phyloP scores from a whole-genome alignment of 2,329 filamentous ascomycete species.

The Penicillium sp. region DNA sequence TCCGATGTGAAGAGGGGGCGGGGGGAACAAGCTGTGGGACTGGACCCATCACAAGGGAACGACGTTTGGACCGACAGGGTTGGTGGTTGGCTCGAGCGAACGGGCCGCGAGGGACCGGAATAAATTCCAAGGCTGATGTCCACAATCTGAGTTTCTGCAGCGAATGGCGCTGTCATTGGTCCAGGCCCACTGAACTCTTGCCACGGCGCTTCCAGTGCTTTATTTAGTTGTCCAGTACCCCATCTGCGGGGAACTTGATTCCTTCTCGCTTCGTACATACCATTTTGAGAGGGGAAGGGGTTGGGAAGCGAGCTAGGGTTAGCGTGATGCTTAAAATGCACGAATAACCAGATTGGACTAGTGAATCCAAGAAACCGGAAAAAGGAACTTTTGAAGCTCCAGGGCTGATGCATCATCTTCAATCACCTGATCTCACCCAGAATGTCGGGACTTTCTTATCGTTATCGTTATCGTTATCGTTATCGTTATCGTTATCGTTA shows the following conservation, averaged over 20 bases:
- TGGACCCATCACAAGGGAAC: slow-evolving; percentile 11
- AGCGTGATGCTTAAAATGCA: not conserved
- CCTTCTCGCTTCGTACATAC: not conserved
- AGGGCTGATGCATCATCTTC: not conserved
- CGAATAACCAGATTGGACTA: not conserved
- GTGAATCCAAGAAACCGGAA: not conserved
- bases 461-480: not conserved
- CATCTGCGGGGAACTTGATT: not conserved
- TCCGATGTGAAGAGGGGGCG: not conserved
- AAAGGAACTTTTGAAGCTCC: not conserved
- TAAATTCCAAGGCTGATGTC: slow-evolving; percentile 34
- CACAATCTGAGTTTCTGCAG: slow-evolving; percentile 2
- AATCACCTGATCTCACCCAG: not conserved
- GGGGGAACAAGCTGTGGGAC: not conserved
- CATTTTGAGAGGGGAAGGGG: not conserved
- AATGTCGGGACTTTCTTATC: not conserved
- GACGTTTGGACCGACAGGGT: slow-evolving; percentile 7
- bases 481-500: not conserved
- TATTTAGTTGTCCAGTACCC: slow-evolving; percentile 13
- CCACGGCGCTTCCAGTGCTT: slow-evolving; percentile 26
- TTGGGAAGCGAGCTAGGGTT: not conserved
- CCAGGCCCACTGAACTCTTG: slow-evolving; percentile 3
- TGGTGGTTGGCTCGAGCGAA: slow-evolving; percentile 12
- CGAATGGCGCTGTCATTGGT: slow-evolving; percentile 2
- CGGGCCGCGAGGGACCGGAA: slow-evolving; percentile 26